Conservation (phyloP, 768 basidiomycete species). For the Collybiopsis luxurians region DNA sequence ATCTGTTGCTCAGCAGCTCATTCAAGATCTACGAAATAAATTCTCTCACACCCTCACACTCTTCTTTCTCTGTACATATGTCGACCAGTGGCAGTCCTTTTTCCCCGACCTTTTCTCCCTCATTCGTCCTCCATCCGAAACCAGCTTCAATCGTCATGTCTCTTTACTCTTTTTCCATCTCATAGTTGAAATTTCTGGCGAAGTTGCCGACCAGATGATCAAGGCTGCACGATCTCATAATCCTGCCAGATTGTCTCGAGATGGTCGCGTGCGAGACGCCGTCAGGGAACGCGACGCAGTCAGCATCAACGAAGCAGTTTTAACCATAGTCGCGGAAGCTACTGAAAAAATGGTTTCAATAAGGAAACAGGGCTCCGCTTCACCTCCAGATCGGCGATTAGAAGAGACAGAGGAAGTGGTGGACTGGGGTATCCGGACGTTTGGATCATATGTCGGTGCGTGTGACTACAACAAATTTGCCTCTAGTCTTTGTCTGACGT, state of each 20-base stretch:
- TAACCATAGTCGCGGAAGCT: constrained; percentile 77
- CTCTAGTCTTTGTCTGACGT: not conserved
- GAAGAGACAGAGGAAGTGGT: constrained; percentile 72
- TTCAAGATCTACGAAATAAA: constrained; percentile 86
- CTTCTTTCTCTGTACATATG: constrained; percentile 86
- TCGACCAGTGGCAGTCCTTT: constrained; percentile 83
- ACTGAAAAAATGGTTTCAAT: constrained; percentile 53
- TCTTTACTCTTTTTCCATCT: constrained; percentile 89
- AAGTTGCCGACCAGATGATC: constrained; percentile 94
- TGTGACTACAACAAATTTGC: not conserved
- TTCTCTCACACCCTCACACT: constrained; percentile 88
- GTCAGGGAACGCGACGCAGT: constrained; percentile 89
- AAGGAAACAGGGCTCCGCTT: constrained; percentile 42
- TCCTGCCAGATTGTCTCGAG: constrained; percentile 70
- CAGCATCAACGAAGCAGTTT: constrained; percentile 80
- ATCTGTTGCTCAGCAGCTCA: constrained; percentile 10
- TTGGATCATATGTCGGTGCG: constrained; percentile 93
- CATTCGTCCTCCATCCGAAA: constrained; percentile 56
- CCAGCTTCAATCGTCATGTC: constrained; percentile 78
- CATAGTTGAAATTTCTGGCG: constrained; percentile 91
- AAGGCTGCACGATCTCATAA: constrained; percentile 81
- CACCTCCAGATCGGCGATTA: constrained; percentile 48
- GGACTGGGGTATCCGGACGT: constrained; percentile 90
- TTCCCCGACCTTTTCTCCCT: constrained; percentile 76
- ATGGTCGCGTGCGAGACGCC: constrained; percentile 83